Evolutionary conservation across 2,329 filamentous ascomycete genomes (phyloP).

Genomic region (Mycosphaerella sp.): DNA sequence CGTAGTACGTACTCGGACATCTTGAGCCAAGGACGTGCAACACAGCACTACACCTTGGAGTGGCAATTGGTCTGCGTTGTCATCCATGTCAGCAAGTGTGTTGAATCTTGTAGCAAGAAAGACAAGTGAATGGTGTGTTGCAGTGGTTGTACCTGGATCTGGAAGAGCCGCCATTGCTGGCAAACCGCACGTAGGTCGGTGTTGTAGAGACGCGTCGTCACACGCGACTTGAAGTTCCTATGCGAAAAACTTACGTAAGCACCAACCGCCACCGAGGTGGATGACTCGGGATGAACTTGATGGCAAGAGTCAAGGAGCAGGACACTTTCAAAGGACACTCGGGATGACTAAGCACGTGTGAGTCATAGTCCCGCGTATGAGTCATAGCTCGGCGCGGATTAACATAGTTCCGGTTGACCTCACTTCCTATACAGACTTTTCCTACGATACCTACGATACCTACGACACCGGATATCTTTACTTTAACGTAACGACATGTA

Average conservation of each 20-base stretch:
- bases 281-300: too few species aligned
- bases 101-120: neutral
- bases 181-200: conserved; percentile 1
- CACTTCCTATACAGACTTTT: too few species aligned
- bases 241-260: neutral
- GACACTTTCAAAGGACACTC: too few species aligned
- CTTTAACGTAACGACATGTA: too few species aligned
- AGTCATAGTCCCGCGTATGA: too few species aligned
- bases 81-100: conserved; percentile 6
- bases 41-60: conserved; percentile 30
- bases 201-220: neutral
- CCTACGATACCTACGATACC: too few species aligned
- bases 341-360: too few species aligned
- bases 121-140: neutral
- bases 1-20: conserved; percentile 28
- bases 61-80: conserved; percentile 18
- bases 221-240: neutral
- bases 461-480: too few species aligned
- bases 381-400: too few species aligned
- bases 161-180: conserved; percentile 18
- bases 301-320: too few species aligned
- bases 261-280: neutral
- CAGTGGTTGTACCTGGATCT: conserved; percentile 8
- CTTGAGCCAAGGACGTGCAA: conserved; percentile 31
- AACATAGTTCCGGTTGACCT: too few species aligned